A percentile compares a stretch with the other conserved stretches of the same genome.
Evolutionary conservation across 2,329 filamentous ascomycete species (phyloP).

Genomic region (Claviceps cyperi): DNA sequence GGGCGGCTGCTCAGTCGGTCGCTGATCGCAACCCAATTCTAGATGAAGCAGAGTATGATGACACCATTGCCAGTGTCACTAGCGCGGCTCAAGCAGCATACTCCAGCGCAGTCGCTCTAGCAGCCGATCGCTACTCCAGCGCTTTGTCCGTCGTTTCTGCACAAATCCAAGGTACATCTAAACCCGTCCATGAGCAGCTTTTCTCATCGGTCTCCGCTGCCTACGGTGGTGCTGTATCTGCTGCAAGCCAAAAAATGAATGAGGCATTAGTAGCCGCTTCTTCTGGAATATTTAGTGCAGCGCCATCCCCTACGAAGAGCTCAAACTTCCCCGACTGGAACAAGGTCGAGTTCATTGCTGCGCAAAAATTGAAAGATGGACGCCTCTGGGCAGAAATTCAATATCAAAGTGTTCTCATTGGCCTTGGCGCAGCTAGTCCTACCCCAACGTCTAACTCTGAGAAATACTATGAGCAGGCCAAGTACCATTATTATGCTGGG

Average conservation of each 20-base stretch:
- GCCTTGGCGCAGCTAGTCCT: conserved; percentile 44
- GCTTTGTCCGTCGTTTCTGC: conserved; percentile 53
- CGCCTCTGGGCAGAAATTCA: conserved; percentile 56
- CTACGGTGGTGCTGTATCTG: conserved; percentile 50
- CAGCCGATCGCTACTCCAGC: conserved; percentile 52
- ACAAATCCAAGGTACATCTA: conserved; percentile 52
- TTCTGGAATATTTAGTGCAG: conserved; percentile 33
- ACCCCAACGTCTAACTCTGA: conserved; percentile 32
- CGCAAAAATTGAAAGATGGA: conserved; percentile 56
- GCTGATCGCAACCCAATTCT: conserved; percentile 33
- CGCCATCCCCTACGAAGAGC: conserved; percentile 27
- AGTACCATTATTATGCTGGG: conserved; percentile 59
- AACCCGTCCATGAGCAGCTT: conserved; percentile 55
- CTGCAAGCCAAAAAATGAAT: conserved; percentile 44
- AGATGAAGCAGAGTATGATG: conserved; percentile 26
- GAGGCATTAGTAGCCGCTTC: conserved; percentile 40
- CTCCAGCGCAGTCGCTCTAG: conserved; percentile 47
- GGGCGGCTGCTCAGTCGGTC: conserved; percentile 35
- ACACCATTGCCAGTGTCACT: conserved; percentile 22
- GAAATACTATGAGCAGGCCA: conserved; percentile 47
- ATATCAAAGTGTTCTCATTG: conserved; percentile 53
- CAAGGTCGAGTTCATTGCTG: conserved; percentile 47
- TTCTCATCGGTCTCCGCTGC: conserved; percentile 52
- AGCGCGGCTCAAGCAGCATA: conserved; percentile 43
- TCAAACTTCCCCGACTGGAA: conserved; percentile 32